Conservation (phyloP, 305 asterid genomes). For the Coffea humblotiana region DNA sequence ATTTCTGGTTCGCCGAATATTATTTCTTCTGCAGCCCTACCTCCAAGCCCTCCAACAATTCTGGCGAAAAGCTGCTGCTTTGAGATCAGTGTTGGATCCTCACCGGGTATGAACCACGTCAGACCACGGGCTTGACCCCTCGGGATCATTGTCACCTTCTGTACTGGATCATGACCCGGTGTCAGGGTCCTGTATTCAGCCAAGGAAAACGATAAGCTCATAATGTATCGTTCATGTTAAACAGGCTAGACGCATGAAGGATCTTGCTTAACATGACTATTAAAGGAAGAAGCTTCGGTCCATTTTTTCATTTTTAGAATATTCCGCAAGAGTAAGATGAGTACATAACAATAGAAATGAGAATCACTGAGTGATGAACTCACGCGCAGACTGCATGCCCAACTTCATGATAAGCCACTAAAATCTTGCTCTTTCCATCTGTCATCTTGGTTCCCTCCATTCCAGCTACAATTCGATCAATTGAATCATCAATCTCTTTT, state of each 20-base stretch:
- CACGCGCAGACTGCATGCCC: constrained; percentile 73
- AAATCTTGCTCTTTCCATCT: constrained; percentile 62
- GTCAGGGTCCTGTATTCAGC: constrained; percentile 47
- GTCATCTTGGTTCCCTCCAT: constrained; percentile 78
- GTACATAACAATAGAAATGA: neutral
- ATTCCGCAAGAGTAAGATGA: neutral
- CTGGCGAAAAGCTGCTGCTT: constrained; percentile 65
- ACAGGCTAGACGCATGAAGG: neutral
- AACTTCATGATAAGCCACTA: constrained; percentile 67
- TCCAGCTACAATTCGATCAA: constrained; percentile 73
- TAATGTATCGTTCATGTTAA: neutral
- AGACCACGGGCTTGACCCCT: constrained; percentile 79
- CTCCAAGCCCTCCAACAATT: constrained; percentile 71
- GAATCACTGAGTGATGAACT: constrained; percentile 18
- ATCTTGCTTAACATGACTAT: neutral
- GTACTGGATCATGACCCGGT: constrained; percentile 63
- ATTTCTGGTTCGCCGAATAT: constrained; percentile 69
- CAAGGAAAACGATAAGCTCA: neutral
- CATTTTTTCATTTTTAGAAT: neutral
- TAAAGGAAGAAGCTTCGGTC: neutral
- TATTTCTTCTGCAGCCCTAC: constrained; percentile 74
- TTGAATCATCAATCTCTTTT: constrained; percentile 60
- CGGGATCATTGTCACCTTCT: constrained; percentile 74
- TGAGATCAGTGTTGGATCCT: constrained; percentile 58
- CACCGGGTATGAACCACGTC: constrained; percentile 60